These are phyloP conservation scores for Chaetomium fimeti DNA, from an alignment of 495 filamentous ascomycete species.

Conservation along the genomic window DNA sequence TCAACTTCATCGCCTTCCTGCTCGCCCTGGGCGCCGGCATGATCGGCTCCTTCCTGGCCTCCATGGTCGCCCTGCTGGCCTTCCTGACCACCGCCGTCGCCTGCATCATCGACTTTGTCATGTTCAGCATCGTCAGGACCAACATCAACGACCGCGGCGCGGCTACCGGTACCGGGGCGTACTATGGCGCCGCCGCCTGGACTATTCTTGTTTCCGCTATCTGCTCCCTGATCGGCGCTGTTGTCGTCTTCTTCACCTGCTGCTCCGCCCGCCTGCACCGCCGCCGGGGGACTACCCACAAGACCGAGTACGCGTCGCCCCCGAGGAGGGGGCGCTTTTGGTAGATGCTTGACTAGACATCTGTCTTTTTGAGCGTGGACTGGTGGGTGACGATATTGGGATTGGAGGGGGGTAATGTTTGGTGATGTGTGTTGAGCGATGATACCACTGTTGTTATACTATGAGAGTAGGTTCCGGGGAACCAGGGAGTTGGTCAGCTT, in stretches of 20 bases:
- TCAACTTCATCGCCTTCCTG: conserved; percentile 60
- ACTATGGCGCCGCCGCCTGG: conserved; percentile 53
- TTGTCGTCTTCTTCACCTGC: conserved; percentile 60
- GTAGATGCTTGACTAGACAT: neutral
- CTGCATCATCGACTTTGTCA: conserved; percentile 56
- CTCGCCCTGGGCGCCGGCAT: conserved; percentile 54
- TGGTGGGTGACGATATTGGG: neutral
- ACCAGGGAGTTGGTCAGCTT: neutral
- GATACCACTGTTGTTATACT: neutral
- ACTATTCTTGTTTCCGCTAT: conserved; percentile 51
- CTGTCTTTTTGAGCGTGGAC: neutral
- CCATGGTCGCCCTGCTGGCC: conserved; percentile 49
- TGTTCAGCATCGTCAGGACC: conserved; percentile 52
- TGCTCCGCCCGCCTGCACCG: conserved; percentile 44
- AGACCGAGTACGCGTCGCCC: conserved; percentile 24
- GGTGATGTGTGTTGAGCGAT: neutral
- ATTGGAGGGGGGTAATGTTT: neutral
- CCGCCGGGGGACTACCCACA: conserved; percentile 10
- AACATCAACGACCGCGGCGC: conserved; percentile 46
- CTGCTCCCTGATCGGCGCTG: conserved; percentile 51
- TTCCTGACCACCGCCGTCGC: conserved; percentile 56
- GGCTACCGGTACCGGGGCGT: conserved; percentile 35
- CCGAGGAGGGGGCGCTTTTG: conserved; percentile 17
- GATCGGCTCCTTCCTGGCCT: conserved; percentile 52
- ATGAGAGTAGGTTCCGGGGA: neutral